These are phyloP conservation scores for Kodamaea leandrae DNA, from an alignment of 805 yeast species.

Conservation along the genomic window DNA sequence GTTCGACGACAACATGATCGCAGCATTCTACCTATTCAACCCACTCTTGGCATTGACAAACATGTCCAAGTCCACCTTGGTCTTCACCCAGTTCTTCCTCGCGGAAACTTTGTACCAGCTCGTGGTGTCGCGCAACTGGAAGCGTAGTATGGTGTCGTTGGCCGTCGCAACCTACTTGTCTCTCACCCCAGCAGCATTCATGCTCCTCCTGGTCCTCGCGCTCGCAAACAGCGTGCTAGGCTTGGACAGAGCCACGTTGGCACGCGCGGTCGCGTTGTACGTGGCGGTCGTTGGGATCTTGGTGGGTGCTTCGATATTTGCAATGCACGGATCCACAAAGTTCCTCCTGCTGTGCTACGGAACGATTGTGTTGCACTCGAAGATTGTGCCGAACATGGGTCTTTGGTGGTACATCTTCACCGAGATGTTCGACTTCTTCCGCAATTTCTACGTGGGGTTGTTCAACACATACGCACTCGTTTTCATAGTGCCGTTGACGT, in stretches of 20 bases:
- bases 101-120: constrained; percentile 45
- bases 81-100: constrained; percentile 59
- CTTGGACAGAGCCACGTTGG: constrained; percentile 13
- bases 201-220: constrained; percentile 56
- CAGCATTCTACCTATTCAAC: constrained; percentile 69
- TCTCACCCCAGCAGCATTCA: constrained; percentile 52
- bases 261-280: constrained; percentile 16
- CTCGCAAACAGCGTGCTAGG: constrained; percentile 24
- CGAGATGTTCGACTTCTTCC: constrained; percentile 89
- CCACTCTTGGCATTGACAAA: constrained; percentile 74
- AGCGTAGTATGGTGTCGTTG: constrained; percentile 49
- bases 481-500: constrained; percentile 70
- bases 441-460: constrained; percentile 76
- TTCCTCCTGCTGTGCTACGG: constrained; percentile 47
- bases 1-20: constrained; percentile 46
- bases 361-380: constrained; percentile 55
- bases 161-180: constrained; percentile 65
- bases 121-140: constrained; percentile 38
- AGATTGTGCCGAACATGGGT: constrained; percentile 86
- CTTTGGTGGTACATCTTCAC: constrained; percentile 99
- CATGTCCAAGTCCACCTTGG: constrained; percentile 63
- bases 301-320: constrained; percentile 26
- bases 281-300: constrained; percentile 15
- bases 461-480: constrained; percentile 73
- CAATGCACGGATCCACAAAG: constrained; percentile 25